Evolutionary conservation across 2,329 filamentous ascomycete genomes (phyloP).

Genomic region (Neofusicoccum kwambonambiense): DNA sequence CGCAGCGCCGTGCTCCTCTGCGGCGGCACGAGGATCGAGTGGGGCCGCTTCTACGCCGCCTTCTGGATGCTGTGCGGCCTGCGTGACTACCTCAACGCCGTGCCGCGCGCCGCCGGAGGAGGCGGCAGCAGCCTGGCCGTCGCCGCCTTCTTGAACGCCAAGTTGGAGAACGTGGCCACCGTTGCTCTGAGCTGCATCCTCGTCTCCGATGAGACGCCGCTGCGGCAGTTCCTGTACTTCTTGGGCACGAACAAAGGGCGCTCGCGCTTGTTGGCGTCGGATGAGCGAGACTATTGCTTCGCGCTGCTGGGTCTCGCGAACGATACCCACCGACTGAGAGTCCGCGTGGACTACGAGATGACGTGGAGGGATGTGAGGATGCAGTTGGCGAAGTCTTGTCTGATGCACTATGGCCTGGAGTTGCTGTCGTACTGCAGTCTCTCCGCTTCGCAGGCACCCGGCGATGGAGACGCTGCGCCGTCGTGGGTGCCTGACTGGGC

Average conservation of each 20-base stretch:
- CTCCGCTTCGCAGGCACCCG: not conserved
- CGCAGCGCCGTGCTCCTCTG: not conserved
- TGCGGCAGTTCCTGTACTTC: conserved; percentile 6
- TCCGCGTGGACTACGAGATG: not conserved
- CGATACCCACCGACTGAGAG: not conserved
- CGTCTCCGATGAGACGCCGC: not conserved
- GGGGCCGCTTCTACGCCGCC: not conserved
- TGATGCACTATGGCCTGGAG: conserved; percentile 4
- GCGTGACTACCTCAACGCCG: conserved; percentile 8
- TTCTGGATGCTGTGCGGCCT: conserved; percentile 16
- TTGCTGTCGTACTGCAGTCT: not conserved
- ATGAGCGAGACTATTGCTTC: conserved; percentile 8
- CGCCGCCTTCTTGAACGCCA: not conserved
- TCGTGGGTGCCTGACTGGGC: conserved; percentile 13
- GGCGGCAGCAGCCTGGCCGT: not conserved
- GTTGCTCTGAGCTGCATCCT: not conserved
- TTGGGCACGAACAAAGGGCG: not conserved
- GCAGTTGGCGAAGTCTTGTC: not conserved
- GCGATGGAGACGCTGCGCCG: not conserved
- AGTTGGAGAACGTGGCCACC: not conserved
- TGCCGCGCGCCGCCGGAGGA: not conserved
- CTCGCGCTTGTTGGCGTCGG: not conserved
- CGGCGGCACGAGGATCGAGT: not conserved
- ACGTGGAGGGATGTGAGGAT: not conserved
- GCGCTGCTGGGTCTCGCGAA: conserved; percentile 7